Evolutionary conservation across 1,139 yeast species (phyloP).

Genomic region (Debaryomyces psychrophilus): DNA sequence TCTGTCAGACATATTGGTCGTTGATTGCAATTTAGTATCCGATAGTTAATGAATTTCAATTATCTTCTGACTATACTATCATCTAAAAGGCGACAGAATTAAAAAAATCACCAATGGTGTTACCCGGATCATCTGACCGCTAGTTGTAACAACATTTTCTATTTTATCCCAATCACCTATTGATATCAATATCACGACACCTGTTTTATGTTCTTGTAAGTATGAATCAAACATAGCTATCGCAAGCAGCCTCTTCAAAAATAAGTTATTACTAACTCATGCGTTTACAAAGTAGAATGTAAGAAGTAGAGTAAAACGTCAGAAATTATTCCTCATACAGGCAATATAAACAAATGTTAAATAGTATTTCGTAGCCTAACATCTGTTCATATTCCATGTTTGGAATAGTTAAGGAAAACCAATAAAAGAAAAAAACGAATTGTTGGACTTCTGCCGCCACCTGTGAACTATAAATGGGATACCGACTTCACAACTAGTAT

Average conservation of each 20-base stretch:
- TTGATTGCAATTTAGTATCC: not conserved
- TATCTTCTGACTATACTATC: not conserved
- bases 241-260: slow-evolving; percentile 1
- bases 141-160: not conserved
- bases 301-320: slow-evolving; percentile 5
- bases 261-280: slow-evolving; percentile 6
- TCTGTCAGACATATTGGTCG: slow-evolving; percentile 42
- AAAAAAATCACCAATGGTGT: slow-evolving; percentile 5
- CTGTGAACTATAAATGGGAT: not conserved
- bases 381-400: not conserved
- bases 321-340: not conserved
- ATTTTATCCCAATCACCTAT: not conserved
- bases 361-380: not conserved
- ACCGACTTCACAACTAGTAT: not conserved
- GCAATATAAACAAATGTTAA: slow-evolving; percentile 6
- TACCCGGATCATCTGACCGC: slow-evolving; percentile 10
- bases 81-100: slow-evolving; percentile 7
- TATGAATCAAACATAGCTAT: not conserved
- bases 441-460: not conserved
- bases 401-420: not conserved
- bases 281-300: slow-evolving; percentile 7
- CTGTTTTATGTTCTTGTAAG: not conserved
- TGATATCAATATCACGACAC: not conserved
- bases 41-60: not conserved
- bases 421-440: not conserved